Evolutionary conservation across 1,284 basidiomycete genomes (phyloP).

Genomic region (Cystobasidium sp.): DNA sequence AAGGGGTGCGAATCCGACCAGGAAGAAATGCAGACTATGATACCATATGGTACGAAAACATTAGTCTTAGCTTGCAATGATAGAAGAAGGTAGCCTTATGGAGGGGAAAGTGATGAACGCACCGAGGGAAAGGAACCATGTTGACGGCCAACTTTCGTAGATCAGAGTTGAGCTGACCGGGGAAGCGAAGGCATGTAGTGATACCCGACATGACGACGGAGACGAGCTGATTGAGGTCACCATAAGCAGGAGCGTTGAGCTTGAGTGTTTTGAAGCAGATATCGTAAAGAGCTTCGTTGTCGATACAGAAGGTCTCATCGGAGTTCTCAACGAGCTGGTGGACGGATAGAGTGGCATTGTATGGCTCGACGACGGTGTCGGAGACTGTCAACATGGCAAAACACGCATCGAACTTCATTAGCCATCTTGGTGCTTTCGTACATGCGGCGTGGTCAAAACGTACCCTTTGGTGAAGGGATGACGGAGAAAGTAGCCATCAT

Average conservation of each 20-base stretch:
- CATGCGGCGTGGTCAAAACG: slow-evolving; percentile 49
- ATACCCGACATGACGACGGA: slow-evolving; percentile 98
- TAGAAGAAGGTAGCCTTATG: background rate
- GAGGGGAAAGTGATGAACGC: background rate
- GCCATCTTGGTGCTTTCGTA: slow-evolving; percentile 6
- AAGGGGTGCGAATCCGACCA: slow-evolving; percentile 88
- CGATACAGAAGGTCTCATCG: slow-evolving; percentile 70
- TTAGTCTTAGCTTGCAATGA: background rate
- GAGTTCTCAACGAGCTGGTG: slow-evolving; percentile 69
- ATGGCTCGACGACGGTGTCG: slow-evolving; percentile 67
- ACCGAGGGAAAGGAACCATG: slow-evolving; percentile 65
- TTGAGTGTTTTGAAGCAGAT: slow-evolving; percentile 98
- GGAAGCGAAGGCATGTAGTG: slow-evolving; percentile 95
- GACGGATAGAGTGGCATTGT: slow-evolving; percentile 67
- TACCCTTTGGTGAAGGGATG: slow-evolving; percentile 65
- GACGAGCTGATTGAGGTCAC: slow-evolving; percentile 95
- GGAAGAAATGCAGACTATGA: slow-evolving; percentile 91
- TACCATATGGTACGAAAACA: slow-evolving; percentile 80
- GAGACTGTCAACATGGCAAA: slow-evolving; percentile 57
- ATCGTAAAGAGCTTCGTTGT: slow-evolving; percentile 98
- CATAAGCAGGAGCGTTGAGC: slow-evolving; percentile 89
- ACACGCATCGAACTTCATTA: background rate
- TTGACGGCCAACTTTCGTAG: slow-evolving; percentile 96
- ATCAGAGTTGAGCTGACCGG: slow-evolving; percentile 98
- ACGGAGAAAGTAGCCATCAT: slow-evolving; percentile 70